A percentile compares a stretch with the other conserved stretches of the same genome.
Conservation (phyloP, 371 early-diverging fungal species). For the Circinella umbellata region DNA sequence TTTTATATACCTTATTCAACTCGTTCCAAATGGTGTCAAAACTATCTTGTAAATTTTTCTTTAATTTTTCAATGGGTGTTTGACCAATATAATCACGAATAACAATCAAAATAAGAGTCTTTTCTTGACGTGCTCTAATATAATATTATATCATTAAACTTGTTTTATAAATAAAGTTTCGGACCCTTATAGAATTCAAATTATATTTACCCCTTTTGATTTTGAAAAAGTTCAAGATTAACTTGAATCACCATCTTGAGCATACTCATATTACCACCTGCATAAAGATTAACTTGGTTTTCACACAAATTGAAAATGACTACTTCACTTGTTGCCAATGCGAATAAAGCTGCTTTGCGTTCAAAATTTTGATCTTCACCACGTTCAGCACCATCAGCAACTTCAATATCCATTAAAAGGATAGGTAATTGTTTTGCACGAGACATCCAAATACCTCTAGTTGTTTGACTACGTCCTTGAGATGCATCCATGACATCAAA, state of each 20-base stretch:
- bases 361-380: slow-evolving; percentile 99
- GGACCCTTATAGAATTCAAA: neutral
- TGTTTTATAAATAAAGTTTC: neutral
- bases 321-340: slow-evolving; percentile 95
- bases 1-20: slow-evolving; percentile 65
- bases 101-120: slow-evolving; percentile 93
- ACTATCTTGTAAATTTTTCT: slow-evolving; percentile 80
- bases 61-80: slow-evolving; percentile 81
- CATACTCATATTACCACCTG: slow-evolving; percentile 98
- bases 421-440: slow-evolving; percentile 83
- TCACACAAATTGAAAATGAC: slow-evolving; percentile 98
- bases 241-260: slow-evolving; percentile 98
- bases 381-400: slow-evolving; percentile 97
- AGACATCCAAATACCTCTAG: slow-evolving; percentile 96
- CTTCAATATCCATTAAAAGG: slow-evolving; percentile 97
- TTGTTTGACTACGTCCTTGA: slow-evolving; percentile 83
- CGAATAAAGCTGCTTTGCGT: slow-evolving; percentile 96
- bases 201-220: slow-evolving; percentile 55
- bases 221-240: slow-evolving; percentile 94
- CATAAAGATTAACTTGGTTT: slow-evolving; percentile 96
- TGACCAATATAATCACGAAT: slow-evolving; percentile 83
- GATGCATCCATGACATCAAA: slow-evolving; percentile 94
- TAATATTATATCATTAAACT: neutral
- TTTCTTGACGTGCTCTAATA: slow-evolving; percentile 54
- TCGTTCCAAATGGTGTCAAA: slow-evolving; percentile 90